These are phyloP conservation scores for Gnetum montanum DNA, from an alignment of 75 land plant genomes.

Conservation along the genomic window DNA sequence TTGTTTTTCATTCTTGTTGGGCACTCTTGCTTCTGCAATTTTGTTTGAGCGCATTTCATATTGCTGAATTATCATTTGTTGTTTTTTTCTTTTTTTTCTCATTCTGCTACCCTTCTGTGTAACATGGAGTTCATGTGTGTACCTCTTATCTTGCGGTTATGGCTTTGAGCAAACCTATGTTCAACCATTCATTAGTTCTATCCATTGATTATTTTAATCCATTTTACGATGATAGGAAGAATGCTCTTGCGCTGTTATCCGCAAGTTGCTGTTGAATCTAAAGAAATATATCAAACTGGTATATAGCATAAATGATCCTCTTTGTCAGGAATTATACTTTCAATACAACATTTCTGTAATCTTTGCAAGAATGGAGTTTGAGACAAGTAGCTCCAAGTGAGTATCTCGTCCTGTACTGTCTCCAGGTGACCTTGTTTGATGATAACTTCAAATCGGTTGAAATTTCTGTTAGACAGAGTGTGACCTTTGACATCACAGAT, in stretches of 20 bases:
- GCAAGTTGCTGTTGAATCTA: conserved; percentile 72
- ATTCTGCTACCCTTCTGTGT: too few relatives aligned
- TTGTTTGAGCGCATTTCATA: not conserved
- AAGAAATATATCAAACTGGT: conserved; percentile 85
- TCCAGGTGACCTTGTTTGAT: conserved; percentile 62
- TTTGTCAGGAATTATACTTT: conserved; percentile 59
- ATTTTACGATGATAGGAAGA: conserved; percentile 32
- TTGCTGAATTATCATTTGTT: not conserved
- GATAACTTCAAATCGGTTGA: conserved; percentile 74
- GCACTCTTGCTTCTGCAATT: not conserved
- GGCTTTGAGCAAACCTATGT: too few relatives aligned
- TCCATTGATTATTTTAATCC: not conserved
- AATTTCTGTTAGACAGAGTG: conserved; percentile 45
- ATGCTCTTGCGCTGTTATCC: conserved; percentile 60
- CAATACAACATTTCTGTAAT: not conserved
- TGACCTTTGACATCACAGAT: conserved; percentile 56
- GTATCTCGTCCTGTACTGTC: not conserved
- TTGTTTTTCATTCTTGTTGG: not conserved
- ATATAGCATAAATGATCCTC: conserved; percentile 71
- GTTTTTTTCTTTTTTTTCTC: not conserved
- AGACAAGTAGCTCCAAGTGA: not conserved
- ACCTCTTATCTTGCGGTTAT: too few relatives aligned
- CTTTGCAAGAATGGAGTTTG: not conserved
- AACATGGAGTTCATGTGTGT: too few relatives aligned
- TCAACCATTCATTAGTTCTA: too few relatives aligned